A percentile compares a stretch with the other conserved stretches of the same genome.
phyloP scores from a whole-genome alignment of 1,284 basidiomycete genomes.

The Anthracocystis walkeri region DNA sequence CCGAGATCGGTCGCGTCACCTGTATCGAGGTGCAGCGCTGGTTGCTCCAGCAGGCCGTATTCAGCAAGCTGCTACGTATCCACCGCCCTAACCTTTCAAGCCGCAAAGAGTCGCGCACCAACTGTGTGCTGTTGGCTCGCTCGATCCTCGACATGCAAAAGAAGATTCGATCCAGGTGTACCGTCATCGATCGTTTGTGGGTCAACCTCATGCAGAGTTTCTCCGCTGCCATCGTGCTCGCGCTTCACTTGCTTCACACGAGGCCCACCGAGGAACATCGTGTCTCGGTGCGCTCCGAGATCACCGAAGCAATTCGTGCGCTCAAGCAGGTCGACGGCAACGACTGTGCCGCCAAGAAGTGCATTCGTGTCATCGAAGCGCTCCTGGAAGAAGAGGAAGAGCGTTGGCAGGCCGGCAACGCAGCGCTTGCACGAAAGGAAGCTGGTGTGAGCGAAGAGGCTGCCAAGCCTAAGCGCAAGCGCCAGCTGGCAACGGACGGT shows the following conservation, averaged over 20 bases:
- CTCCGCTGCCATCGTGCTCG: conserved; percentile 63
- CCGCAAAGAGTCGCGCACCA: conserved; percentile 53
- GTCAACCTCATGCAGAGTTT: conserved; percentile 62
- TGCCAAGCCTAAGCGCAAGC: conserved; percentile 48
- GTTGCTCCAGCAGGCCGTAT: conserved; percentile 64
- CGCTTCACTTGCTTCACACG: conserved; percentile 63
- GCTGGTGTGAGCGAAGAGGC: conserved; percentile 14
- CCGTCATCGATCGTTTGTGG: conserved; percentile 62
- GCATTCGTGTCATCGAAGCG: conserved; percentile 64
- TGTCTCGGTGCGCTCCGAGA: conserved; percentile 58
- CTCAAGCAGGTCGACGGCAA: conserved; percentile 56
- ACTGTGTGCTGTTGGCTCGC: conserved; percentile 64
- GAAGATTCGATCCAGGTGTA: conserved; percentile 58
- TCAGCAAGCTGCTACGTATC: conserved; percentile 63
- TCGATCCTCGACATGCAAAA: conserved; percentile 65
- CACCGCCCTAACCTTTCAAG: conserved; percentile 60
- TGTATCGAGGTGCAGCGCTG: conserved; percentile 64
- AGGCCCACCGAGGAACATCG: conserved; percentile 48
- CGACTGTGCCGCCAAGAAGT: conserved; percentile 52
- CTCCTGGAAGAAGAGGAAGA: conserved; percentile 65
- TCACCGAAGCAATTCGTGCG: conserved; percentile 61
- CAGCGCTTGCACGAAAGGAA: conserved; percentile 31
- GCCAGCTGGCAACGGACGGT: conserved; percentile 41
- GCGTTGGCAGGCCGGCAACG: conserved; percentile 56
- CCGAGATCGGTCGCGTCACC: conserved; percentile 48